Conservation (phyloP, 768 basidiomycete species). For the Termitomyces sp. region DNA sequence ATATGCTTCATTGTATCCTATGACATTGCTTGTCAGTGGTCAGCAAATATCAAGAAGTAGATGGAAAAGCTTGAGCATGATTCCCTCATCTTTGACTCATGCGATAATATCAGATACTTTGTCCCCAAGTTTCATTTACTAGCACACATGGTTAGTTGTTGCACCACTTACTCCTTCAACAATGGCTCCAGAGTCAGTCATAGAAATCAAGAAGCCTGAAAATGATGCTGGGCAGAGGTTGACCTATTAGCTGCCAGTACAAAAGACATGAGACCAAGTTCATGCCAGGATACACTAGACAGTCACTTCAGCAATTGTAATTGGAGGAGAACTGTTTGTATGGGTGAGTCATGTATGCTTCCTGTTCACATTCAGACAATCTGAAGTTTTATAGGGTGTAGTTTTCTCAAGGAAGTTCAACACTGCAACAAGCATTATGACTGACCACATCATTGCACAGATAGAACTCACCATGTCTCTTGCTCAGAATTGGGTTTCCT, state of each 20-base stretch:
- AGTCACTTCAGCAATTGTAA: slow-evolving; percentile 18
- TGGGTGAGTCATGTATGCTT: not conserved
- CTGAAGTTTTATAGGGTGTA: slow-evolving; percentile 4
- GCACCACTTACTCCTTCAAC: slow-evolving; percentile 21
- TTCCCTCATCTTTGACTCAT: not conserved
- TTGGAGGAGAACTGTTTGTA: not conserved
- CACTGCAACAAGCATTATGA: not conserved
- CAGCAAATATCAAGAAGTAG: slow-evolving; percentile 4
- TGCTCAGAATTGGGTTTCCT: not conserved
- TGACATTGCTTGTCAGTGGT: no score
- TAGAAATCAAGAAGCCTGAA: slow-evolving; percentile 32
- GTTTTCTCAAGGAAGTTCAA: not conserved
- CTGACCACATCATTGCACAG: slow-evolving; percentile 7
- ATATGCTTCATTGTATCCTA: not conserved
- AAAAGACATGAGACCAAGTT: slow-evolving; percentile 34
- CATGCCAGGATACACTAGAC: slow-evolving; percentile 23
- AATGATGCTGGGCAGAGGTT: slow-evolving; percentile 27
- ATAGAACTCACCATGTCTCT: slow-evolving; percentile 1
- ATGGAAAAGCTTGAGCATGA: slow-evolving; percentile 7
- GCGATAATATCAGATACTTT: slow-evolving; percentile 12
- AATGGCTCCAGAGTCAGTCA: slow-evolving; percentile 21
- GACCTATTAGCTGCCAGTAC: slow-evolving; percentile 27
- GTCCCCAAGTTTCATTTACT: slow-evolving; percentile 15
- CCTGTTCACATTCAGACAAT: no score
- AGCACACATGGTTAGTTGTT: slow-evolving; percentile 23